A percentile compares a stretch with the other conserved stretches of the same genome.
phyloP scores from a whole-genome alignment of 345 rosid species.

The Moricandia moricandioides region DNA sequence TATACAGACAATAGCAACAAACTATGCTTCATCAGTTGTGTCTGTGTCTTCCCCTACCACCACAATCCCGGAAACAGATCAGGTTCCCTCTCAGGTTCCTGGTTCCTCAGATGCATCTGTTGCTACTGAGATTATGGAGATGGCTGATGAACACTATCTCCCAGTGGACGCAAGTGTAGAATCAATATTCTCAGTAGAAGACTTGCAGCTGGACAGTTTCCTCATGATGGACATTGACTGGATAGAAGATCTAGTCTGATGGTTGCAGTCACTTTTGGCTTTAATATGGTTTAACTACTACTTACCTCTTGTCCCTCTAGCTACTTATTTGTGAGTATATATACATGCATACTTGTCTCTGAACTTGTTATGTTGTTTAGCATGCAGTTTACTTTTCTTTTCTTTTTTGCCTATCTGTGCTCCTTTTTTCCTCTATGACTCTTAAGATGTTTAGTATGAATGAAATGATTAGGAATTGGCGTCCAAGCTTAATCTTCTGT shows the following conservation, averaged over 20 bases:
- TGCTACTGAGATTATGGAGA: slow-evolving; percentile 23
- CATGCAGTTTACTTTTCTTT: neutral
- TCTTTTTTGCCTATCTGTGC: neutral
- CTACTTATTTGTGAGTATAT: slow-evolving; percentile 11
- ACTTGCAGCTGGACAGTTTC: slow-evolving; percentile 39
- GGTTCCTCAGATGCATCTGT: slow-evolving; percentile 19
- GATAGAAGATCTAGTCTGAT: slow-evolving; percentile 35
- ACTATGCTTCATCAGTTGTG: slow-evolving; percentile 35
- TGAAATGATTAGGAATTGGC: slow-evolving; percentile 22
- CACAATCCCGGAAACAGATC: slow-evolving; percentile 22
- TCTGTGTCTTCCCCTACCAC: slow-evolving; percentile 19
- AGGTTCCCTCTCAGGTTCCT: slow-evolving; percentile 1
- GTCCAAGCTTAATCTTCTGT: slow-evolving; percentile 2
- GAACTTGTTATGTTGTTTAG: slow-evolving; percentile 18
- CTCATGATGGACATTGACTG: slow-evolving; percentile 45
- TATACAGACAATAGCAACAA: slow-evolving; percentile 37
- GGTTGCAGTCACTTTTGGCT: slow-evolving; percentile 15
- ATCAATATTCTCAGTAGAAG: slow-evolving; percentile 31
- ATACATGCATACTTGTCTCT: slow-evolving; percentile 19
- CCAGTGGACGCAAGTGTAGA: slow-evolving; percentile 17
- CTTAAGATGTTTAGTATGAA: slow-evolving; percentile 12
- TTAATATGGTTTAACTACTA: slow-evolving; percentile 16
- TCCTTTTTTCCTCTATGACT: neutral
- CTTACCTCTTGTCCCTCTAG: neutral
- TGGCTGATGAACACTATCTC: slow-evolving; percentile 24